phyloP scores from a whole-genome alignment of 1,284 basidiomycete genomes.

The Ganoderma lucidum region DNA sequence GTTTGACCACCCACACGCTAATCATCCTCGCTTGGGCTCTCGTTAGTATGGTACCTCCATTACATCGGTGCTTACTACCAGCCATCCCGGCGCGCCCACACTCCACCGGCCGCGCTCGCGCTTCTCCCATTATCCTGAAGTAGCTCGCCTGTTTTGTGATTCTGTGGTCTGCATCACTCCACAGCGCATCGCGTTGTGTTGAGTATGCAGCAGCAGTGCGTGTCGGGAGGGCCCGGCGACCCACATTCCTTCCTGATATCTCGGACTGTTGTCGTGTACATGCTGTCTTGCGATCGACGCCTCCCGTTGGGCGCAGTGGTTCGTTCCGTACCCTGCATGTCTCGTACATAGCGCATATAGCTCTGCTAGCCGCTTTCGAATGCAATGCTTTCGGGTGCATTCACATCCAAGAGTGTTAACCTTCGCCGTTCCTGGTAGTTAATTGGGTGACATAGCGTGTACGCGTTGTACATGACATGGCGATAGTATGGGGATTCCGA shows the following conservation, averaged over 20 bases:
- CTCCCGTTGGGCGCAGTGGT: neutral
- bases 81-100: conserved; percentile 7
- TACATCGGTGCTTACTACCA: neutral
- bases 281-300: conserved; percentile 17
- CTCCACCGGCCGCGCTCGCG: neutral
- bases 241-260: conserved; percentile 15
- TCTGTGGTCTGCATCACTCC: neutral
- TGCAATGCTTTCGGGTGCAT: neutral
- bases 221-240: neutral
- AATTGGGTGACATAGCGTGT: neutral
- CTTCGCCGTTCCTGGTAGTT: neutral
- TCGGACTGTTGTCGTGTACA: conserved; percentile 29
- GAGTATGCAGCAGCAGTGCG: neutral
- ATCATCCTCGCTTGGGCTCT: conserved; percentile 5
- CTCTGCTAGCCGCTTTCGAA: neutral
- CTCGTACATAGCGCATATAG: conserved; percentile 2
- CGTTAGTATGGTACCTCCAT: conserved; percentile 2
- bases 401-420: neutral
- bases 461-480: neutral
- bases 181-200: neutral
- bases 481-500: no score
- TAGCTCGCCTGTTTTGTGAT: neutral
- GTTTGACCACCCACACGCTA: conserved; percentile 15
- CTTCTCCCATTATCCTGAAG: neutral
- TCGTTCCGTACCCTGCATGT: conserved; percentile 4